Percentiles rank a stretch among this genome's conserved stretches.
phyloP scores from a whole-genome alignment of 2,329 filamentous ascomycete species.

The Aspergillus thermomutatus region DNA sequence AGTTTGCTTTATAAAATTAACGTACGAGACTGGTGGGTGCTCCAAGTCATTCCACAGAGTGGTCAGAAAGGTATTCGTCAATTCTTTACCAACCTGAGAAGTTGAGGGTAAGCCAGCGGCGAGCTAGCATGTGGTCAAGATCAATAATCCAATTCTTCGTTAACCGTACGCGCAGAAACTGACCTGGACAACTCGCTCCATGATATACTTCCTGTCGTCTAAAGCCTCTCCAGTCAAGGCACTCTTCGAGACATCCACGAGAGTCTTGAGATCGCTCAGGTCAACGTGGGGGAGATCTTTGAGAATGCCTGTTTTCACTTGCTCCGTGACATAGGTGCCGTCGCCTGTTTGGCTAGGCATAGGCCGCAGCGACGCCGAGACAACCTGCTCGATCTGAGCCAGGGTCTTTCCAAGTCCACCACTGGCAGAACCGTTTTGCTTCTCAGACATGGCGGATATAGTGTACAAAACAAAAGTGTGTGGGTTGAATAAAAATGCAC shows the following conservation, averaged over 20 bases:
- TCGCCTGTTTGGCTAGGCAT: slow-evolving; percentile 42
- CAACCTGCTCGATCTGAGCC: slow-evolving; percentile 36
- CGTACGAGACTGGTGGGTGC: slow-evolving; percentile 51
- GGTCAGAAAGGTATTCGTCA: slow-evolving; percentile 52
- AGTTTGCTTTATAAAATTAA: slow-evolving; percentile 27
- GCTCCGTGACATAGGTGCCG: slow-evolving; percentile 37
- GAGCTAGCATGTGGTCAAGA: slow-evolving; percentile 23
- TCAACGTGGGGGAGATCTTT: slow-evolving; percentile 48
- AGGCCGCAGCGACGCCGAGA: slow-evolving; percentile 41
- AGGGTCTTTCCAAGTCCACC: slow-evolving; percentile 36
- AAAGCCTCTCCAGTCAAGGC: slow-evolving; percentile 50
- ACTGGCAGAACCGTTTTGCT: slow-evolving; percentile 16
- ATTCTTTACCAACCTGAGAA: slow-evolving; percentile 30
- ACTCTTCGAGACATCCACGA: slow-evolving; percentile 40
- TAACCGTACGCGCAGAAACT: background rate
- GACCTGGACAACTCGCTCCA: slow-evolving; percentile 56
- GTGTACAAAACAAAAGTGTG: background rate
- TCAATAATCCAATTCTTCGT: background rate
- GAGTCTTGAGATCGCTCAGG: slow-evolving; percentile 43
- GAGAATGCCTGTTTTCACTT: slow-evolving; percentile 34
- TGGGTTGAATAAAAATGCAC: background rate
- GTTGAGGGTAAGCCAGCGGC: slow-evolving; percentile 36
- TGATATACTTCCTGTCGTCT: slow-evolving; percentile 61
- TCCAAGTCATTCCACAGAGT: slow-evolving; percentile 54
- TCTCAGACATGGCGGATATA: slow-evolving; percentile 17